These are phyloP conservation scores for Diaporthe caulivora DNA, from an alignment of 2,329 filamentous ascomycete species.

Conservation along the genomic window DNA sequence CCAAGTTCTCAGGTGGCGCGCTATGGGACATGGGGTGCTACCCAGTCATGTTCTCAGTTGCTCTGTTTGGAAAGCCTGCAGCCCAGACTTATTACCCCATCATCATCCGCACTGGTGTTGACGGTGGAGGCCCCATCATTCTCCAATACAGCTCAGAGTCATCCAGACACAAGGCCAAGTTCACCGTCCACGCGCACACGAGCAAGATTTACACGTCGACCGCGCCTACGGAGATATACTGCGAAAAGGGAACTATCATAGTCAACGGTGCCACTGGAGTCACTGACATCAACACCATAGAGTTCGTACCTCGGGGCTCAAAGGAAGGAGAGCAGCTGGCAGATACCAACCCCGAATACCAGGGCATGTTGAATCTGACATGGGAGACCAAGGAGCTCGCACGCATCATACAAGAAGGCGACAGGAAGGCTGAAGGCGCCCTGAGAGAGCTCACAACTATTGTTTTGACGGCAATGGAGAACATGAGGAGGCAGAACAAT, in stretches of 20 bases:
- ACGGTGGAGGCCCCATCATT: constrained; percentile 37
- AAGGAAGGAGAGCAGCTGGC: constrained; percentile 37
- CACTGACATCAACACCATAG: constrained; percentile 37
- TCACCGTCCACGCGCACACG: constrained; percentile 38
- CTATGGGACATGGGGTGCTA: constrained; percentile 40
- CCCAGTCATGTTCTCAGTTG: constrained; percentile 35
- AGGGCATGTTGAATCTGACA: constrained; percentile 35
- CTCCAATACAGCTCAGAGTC: constrained; percentile 30
- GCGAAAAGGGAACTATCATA: constrained; percentile 36
- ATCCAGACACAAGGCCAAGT: constrained; percentile 37
- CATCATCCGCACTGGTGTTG: constrained; percentile 37
- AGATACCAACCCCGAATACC: constrained; percentile 35
- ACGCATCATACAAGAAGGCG: constrained; percentile 26
- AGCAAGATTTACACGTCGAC: constrained; percentile 41
- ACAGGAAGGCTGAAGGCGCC: constrained; percentile 29
- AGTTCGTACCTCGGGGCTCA: constrained; percentile 32
- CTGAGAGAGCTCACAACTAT: constrained; percentile 33
- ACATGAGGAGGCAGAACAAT: constrained; percentile 36
- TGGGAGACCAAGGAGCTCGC: constrained; percentile 38
- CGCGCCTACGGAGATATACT: constrained; percentile 39
- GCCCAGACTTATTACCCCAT: constrained; percentile 36
- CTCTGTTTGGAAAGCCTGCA: constrained; percentile 36
- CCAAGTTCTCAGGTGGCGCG: constrained; percentile 34
- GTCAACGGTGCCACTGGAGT: constrained; percentile 37
- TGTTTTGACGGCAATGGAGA: constrained; percentile 37